Conservation (phyloP, 495 filamentous ascomycete genomes). For the Extremus antarcticus region DNA sequence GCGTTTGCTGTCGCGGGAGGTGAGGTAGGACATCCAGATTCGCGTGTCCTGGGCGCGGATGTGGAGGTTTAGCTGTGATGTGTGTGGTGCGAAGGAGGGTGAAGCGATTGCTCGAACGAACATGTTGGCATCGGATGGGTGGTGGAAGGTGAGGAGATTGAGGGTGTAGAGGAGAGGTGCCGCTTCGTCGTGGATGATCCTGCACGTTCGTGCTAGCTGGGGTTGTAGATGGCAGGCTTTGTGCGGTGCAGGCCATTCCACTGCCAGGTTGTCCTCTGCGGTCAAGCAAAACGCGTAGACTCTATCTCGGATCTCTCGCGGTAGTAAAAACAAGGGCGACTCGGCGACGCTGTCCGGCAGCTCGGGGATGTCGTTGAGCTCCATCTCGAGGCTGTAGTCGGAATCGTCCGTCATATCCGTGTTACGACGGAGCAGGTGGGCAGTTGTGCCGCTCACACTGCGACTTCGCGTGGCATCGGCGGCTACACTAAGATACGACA, state of each 20-base stretch:
- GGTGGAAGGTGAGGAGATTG: conserved; percentile 19
- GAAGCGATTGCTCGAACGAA: conserved; percentile 25
- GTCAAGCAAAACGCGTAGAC: conserved; percentile 29
- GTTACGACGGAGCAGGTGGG: conserved; percentile 6
- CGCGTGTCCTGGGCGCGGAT: conserved; percentile 25
- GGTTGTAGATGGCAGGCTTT: conserved; percentile 15
- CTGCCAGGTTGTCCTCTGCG: not conserved
- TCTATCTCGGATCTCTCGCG: conserved; percentile 29
- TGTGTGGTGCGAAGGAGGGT: conserved; percentile 4
- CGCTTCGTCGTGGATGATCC: conserved; percentile 29
- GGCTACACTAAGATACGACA: conserved; percentile 19
- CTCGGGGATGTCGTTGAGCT: conserved; percentile 5
- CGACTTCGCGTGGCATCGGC: conserved; percentile 1
- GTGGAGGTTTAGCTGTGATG: conserved; percentile 24
- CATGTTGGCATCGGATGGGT: conserved; percentile 31
- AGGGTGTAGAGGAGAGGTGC: conserved; percentile 16
- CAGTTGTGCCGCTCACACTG: not conserved
- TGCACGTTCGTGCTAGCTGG: conserved; percentile 29
- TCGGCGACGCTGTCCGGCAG: conserved; percentile 14
- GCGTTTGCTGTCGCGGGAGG: conserved; percentile 15
- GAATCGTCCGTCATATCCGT: conserved; percentile 9
- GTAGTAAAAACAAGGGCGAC: conserved; percentile 27
- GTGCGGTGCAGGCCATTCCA: conserved; percentile 9
- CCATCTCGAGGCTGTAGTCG: conserved; percentile 7
- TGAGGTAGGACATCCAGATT: conserved; percentile 31